phyloP scores from a whole-genome alignment of 768 basidiomycete genomes.

The Pleurotus giganteus region DNA sequence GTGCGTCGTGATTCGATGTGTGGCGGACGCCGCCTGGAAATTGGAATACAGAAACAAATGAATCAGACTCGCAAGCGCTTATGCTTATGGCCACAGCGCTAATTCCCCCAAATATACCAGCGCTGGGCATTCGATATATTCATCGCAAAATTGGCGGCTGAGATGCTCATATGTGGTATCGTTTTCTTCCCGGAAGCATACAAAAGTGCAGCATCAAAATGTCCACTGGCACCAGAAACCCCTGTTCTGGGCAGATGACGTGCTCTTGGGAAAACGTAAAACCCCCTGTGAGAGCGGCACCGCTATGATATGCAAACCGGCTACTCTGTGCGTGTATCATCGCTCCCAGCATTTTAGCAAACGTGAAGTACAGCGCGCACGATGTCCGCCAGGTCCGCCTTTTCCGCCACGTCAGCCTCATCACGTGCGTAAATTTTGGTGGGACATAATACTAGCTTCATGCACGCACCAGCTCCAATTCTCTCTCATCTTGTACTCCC shows the following conservation, averaged over 20 bases:
- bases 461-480: not conserved
- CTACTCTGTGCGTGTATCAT: not conserved
- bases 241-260: slow-evolving; percentile 7
- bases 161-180: not conserved
- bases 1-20: not conserved
- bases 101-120: not conserved
- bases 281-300: not conserved
- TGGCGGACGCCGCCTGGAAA: not conserved
- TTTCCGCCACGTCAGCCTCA: slow-evolving; percentile 7
- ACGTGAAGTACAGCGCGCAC: slow-evolving; percentile 2
- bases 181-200: too few relatives aligned
- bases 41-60: not conserved
- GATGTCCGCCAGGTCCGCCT: not conserved
- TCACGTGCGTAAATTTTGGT: not conserved
- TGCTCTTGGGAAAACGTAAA: slow-evolving; percentile 9
- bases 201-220: too few relatives aligned
- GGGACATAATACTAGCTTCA: slow-evolving; percentile 1
- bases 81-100: too few relatives aligned
- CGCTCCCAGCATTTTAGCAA: not conserved
- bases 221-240: not conserved
- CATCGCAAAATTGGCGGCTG: not conserved
- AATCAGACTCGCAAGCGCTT: not conserved
- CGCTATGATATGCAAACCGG: not conserved
- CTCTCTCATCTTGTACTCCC: not conserved
- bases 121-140: not conserved